A percentile compares a stretch with the other conserved stretches of the same genome.
phyloP scores from a whole-genome alignment of 257 asterid genomes.

The Buddleja alternifolia region DNA sequence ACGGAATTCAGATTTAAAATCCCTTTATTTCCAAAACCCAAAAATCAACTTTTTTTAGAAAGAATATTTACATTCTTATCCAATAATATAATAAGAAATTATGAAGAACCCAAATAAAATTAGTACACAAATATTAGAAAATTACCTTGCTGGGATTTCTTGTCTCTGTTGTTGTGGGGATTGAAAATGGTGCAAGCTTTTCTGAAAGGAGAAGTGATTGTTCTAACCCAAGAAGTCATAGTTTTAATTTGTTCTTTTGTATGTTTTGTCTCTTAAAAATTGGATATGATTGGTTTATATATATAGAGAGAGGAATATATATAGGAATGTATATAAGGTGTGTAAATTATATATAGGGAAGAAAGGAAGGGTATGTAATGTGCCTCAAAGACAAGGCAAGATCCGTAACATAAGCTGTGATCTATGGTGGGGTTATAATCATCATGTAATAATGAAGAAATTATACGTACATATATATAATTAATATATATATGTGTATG shows the following conservation, averaged over 20 bases:
- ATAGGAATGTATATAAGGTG: not conserved
- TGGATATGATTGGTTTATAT: too few species aligned
- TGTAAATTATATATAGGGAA: not conserved
- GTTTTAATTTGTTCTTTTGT: not conserved
- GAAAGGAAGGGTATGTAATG: constrained; percentile 9
- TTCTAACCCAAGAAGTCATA: constrained; percentile 51
- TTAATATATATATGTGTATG: not conserved
- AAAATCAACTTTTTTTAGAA: too few species aligned
- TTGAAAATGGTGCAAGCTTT: constrained; percentile 51
- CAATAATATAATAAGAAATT: too few species aligned
- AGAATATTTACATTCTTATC: too few species aligned
- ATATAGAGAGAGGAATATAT: too few species aligned
- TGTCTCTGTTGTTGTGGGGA: constrained; percentile 37
- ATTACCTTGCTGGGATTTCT: constrained; percentile 51
- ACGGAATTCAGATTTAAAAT: too few species aligned
- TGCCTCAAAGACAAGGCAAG: constrained; percentile 39
- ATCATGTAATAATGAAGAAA: constrained; percentile 31
- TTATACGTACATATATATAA: too few species aligned
- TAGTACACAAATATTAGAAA: too few species aligned
- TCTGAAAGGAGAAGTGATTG: constrained; percentile 53
- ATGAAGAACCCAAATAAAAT: too few species aligned
- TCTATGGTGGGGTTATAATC: constrained; percentile 26
- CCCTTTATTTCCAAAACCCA: too few species aligned
- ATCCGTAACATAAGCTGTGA: constrained; percentile 45
- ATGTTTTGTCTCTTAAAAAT: constrained; percentile 27